Evolutionary conservation across 768 basidiomycete genomes (phyloP), one percentile per base, ranked within the genome.

Genomic region (Coprinopsis sp.): DNA sequence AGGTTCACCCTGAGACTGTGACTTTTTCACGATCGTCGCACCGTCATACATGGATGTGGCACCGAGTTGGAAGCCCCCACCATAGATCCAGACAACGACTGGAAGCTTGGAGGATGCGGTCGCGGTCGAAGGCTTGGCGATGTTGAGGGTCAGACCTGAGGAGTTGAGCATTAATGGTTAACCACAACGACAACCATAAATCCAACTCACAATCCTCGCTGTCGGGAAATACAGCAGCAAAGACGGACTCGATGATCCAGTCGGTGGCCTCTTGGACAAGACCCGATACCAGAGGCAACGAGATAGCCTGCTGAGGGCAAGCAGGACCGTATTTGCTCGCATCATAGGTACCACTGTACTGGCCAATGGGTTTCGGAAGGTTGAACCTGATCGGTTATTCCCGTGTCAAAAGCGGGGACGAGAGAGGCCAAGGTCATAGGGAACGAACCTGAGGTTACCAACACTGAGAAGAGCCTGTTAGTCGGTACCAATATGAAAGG

Each of bases 41-140:
- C 50, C 72, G 44, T 76, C 71, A 31, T 37, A 58, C 56, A 39
- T 51, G 38, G 51, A 38, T 2, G 60, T 53, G n/a, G 52, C 56
- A 37, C 64, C 64, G 16, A 46, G 27, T 46, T 63, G 58, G 34
- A 65, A 63, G 1, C 61, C 64, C 14, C 58, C 72, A 28, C 72
- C 72, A 41, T 58, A 72, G 21, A 76, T 73, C 74, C 72, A 76
- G 29, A 71, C 73, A 6, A 76, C 62, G 2, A 80, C 73, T 0
- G 78, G 77, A 2, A 79, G 61, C 36, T 70, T 71, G 2, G 64
- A 64, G 11, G 57, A 54, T 1, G 66, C 50, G 1, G 62, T 65
- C 1, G 64, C 58, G 41, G 56, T 61, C 1, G 63, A 49, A 4
- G 78, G 76, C 21, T 63, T 64, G 23, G 74, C 59, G n/a, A 78